Conservation (phyloP, 805 yeast genomes). For the Barnettozyma populi region DNA sequence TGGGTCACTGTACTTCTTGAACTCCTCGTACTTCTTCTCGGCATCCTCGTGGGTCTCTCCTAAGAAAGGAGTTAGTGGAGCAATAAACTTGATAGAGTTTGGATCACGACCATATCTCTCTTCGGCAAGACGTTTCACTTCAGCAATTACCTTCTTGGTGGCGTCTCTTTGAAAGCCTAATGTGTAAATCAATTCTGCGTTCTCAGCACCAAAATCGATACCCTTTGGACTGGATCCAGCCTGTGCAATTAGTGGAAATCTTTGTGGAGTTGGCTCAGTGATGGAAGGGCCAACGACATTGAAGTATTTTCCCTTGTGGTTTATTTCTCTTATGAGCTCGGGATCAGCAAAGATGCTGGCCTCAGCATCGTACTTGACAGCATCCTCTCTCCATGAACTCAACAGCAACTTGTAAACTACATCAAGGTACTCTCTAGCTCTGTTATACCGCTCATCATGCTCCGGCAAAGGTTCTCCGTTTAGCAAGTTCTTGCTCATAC, state of each 20-base stretch:
- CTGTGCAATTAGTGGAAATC: constrained; percentile 38
- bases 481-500: constrained; percentile 35
- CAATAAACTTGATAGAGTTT: constrained; percentile 35
- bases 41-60: constrained; percentile 18
- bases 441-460: constrained; percentile 36
- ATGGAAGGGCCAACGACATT: constrained; percentile 36
- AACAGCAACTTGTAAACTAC: constrained; percentile 35
- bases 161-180: constrained; percentile 24
- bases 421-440: constrained; percentile 37
- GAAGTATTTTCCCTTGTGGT: constrained; percentile 34
- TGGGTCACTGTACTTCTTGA: constrained; percentile 31
- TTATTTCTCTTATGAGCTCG: constrained; percentile 31
- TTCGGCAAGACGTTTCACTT: constrained; percentile 24
- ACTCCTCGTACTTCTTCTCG: constrained; percentile 14
- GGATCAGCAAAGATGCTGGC: constrained; percentile 27
- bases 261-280: constrained; percentile 37
- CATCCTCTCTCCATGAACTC: constrained; percentile 39
- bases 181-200: constrained; percentile 38
- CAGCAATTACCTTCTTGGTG: constrained; percentile 25
- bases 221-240: constrained; percentile 39
- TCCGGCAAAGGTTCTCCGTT: constrained; percentile 32
- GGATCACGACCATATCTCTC: constrained; percentile 32
- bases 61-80: constrained; percentile 33
- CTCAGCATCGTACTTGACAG: constrained; percentile 20
- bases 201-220: constrained; percentile 35